Conservation (phyloP, 2,329 filamentous ascomycete species). For the Juglanconis oblonga region DNA sequence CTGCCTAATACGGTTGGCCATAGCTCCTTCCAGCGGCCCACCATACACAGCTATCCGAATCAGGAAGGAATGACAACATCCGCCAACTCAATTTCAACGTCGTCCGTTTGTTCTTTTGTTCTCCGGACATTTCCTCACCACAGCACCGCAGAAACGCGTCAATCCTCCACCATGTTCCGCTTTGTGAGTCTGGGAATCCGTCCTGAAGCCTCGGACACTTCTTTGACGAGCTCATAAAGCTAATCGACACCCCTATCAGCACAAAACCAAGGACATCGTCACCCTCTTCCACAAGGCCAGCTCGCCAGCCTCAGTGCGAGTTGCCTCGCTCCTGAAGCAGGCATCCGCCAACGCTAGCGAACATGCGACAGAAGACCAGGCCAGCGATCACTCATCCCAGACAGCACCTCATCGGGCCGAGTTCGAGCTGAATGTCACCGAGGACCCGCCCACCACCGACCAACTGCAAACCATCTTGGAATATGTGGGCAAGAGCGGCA, state of each 20-base stretch:
- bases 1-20: neutral
- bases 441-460: conserved; percentile 57
- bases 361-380: conserved; percentile 71
- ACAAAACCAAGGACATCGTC: conserved; percentile 82
- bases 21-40: neutral
- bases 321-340: conserved; percentile 76
- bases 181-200: conserved; percentile 35
- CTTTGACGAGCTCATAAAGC: neutral
- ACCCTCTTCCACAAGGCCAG: conserved; percentile 92
- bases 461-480: conserved; percentile 35
- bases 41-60: conserved; percentile 13
- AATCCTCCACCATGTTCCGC: conserved; percentile 40
- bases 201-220: neutral
- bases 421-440: conserved; percentile 68
- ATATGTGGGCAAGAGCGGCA: conserved; percentile 59
- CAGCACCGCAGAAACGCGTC: neutral
- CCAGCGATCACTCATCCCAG: conserved; percentile 62
- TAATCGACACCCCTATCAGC: conserved; percentile 41
- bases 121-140: neutral
- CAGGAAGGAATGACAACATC: conserved; percentile 14
- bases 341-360: conserved; percentile 66
- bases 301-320: conserved; percentile 68
- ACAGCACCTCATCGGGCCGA: conserved; percentile 54
- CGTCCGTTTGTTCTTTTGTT: conserved; percentile 1
- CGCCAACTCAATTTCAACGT: conserved; percentile 11